Base-by-base conservation (phyloP, 2,329 filamentous ascomycete genomes). In the Xylariales sp. region DNA sequence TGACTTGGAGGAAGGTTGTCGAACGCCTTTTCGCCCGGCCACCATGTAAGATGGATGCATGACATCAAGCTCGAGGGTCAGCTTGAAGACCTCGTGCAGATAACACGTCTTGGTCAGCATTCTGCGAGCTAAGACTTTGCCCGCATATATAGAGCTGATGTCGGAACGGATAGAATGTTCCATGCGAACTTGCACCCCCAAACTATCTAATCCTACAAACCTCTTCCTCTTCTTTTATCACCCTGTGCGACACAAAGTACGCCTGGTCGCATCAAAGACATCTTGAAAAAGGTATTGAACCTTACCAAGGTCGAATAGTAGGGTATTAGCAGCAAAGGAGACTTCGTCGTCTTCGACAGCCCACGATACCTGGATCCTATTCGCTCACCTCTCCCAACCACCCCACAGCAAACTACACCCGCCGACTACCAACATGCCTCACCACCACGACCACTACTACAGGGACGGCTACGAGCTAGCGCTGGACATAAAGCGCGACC, bases 381-480 rank as follows among this genome's bases (percentile, higher is more conserved):
- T 45, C 34, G 12, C 39, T n/a, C 30, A 16, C 3, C 64, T 23
- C 56, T 32, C 23, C 34, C 10, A 39, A 34, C 30, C 28, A 12
- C n/a, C 18, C 18, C 46, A 36, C 34, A 52, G 14, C 12, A 60
- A 41, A 28, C 32, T n/a, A 45, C 12, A 36, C 28, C 6, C 12
- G 30, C 9, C 30, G 23, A 7, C 28, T 6, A 10, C 30, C 39
- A 58, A 36, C 1, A 75, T 75, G 74, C 57, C 67, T 18, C 58
- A 70, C 46, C 39, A 64, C 28, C 12, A 59, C 16, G 52, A 68
- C 48, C 46, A 54, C 10, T 5, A 60, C 55, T 6, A 58, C 64
- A 54, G 57, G 10, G 53, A 69, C 9, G 64, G 69, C 18, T 67
- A 69, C 34, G 67, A 74, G 16, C 53, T 74, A 3, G 69, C 70